Evolutionary conservation across 192 early-diverging fungal genomes (phyloP), one percentile per base, ranked within the genome.

Genomic region (Backusella parvicylindrica): DNA sequence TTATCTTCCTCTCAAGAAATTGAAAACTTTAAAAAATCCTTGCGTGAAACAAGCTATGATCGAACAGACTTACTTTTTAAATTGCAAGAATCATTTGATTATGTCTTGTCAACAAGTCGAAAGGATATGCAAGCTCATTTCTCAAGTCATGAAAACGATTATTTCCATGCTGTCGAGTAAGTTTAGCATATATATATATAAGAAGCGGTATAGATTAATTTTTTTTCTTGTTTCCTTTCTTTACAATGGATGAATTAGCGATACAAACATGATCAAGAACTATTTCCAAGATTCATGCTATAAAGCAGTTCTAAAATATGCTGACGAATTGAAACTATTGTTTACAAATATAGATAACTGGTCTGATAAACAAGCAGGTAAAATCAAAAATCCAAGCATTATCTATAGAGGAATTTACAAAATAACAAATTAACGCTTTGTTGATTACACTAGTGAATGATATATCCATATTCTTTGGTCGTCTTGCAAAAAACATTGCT

Each of bases 401-500:
- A n/a, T 15, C 28, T 11, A 28, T 15, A 47, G 11, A 70, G 21
- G 13, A 35, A 37, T n/a, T n/a, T n/a, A n/a, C n/a, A n/a, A n/a
- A n/a, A n/a, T n/a, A n/a, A n/a, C n/a, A n/a, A n/a, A n/a, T n/a
- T n/a, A n/a, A n/a, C n/a, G n/a, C n/a, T 28, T 15, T 26, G 26
- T 47, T 47, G n/a, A 69, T n/a, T n/a, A n/a, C 9, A 35, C 23
- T 73, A 73, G 72, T 36, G 12, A 43, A 63, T 38, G 72, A 73
- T 3, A 6, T 38, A 18, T 64, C 72, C 40, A 38, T 73, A 32
- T 31, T 65, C 12, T 31, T 73, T 15, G 72, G 72, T 32, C 35
- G 72, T 28, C 38, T 73, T 6, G 82, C 82, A 6, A 73, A 74
- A 36, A 56, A 60, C 13, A 74, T 84, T 40, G 72, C 73, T n/a